A percentile compares a stretch with the other conserved stretches of the same genome.
Evolutionary conservation across 768 basidiomycete genomes (phyloP).

Genomic region (Suillus occidentalis): DNA sequence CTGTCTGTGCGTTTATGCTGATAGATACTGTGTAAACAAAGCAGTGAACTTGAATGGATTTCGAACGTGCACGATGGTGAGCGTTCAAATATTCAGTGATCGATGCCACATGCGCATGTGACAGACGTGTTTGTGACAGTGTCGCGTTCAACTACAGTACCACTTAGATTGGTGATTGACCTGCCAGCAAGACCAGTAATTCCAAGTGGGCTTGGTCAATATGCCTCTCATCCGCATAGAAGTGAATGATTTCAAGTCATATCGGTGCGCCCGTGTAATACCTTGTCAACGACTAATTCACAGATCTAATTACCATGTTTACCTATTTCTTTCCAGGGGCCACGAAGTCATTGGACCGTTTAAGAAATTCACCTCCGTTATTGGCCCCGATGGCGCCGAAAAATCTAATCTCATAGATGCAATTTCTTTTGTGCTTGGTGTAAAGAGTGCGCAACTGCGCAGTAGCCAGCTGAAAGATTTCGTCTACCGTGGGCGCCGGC

Average conservation of each 20-base stretch:
- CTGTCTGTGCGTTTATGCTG: not conserved
- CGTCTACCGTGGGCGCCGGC: constrained; percentile 86
- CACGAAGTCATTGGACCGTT: constrained; percentile 90
- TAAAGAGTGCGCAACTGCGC: constrained; percentile 76
- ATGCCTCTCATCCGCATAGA: constrained; percentile 87
- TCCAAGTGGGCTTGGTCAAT: not conserved
- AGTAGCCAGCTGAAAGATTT: constrained; percentile 67
- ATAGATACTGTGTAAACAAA: not conserved
- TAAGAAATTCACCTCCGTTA: constrained; percentile 93
- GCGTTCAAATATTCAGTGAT: no score
- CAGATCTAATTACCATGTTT: constrained; percentile 8
- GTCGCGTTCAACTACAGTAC: not conserved
- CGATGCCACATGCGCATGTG: not conserved
- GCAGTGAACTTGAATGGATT: not conserved
- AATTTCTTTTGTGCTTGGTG: constrained; percentile 96
- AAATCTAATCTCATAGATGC: constrained; percentile 99
- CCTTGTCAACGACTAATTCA: not conserved
- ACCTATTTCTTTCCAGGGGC: constrained; percentile 42
- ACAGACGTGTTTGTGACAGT: not conserved
- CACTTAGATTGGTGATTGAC: not conserved
- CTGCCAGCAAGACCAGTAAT: not conserved
- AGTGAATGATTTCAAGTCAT: constrained; percentile 96
- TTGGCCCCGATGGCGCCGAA: constrained; percentile 98
- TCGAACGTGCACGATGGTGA: not conserved
- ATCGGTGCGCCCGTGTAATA: constrained; percentile 50